phyloP scores from a whole-genome alignment of 2,329 filamentous ascomycete genomes.

The Colletotrichum siamense region DNA sequence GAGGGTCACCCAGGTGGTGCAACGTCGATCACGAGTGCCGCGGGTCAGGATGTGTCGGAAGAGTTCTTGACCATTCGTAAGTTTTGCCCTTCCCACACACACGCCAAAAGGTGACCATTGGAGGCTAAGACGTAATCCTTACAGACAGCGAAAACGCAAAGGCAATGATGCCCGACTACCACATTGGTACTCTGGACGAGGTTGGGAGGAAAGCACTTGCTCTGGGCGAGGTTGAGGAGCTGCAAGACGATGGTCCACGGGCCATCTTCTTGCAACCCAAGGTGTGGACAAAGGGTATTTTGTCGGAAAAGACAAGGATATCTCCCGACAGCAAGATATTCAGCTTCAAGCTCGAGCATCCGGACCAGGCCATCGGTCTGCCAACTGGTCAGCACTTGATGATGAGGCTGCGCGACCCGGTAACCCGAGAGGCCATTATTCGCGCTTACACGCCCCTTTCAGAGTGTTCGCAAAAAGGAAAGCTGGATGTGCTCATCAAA shows the following conservation, averaged over 20 bases:
- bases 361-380: slow-evolving; percentile 73
- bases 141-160: slow-evolving; percentile 91
- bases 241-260: slow-evolving; percentile 45
- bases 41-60: slow-evolving; percentile 82
- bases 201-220: slow-evolving; percentile 58
- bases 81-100: slow-evolving; percentile 35
- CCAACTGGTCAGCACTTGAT: slow-evolving; percentile 88
- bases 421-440: slow-evolving; percentile 75
- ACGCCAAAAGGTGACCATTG: background rate
- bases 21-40: slow-evolving; percentile 81
- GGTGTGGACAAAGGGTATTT: slow-evolving; percentile 74
- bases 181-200: slow-evolving; percentile 79
- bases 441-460: slow-evolving; percentile 88
- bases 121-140: slow-evolving; percentile 28
- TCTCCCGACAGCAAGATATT: slow-evolving; percentile 85
- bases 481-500: slow-evolving; percentile 80
- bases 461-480: slow-evolving; percentile 62
- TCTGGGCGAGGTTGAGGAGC: slow-evolving; percentile 40
- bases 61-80: slow-evolving; percentile 92
- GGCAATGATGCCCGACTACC: slow-evolving; percentile 84
- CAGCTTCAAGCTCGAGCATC: slow-evolving; percentile 77
- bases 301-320: slow-evolving; percentile 71
- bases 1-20: slow-evolving; percentile 86
- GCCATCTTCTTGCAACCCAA: slow-evolving; percentile 74
- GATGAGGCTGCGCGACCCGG: slow-evolving; percentile 78